These are phyloP conservation scores for Marasmius tenuissimus DNA, from an alignment of 1,284 basidiomycete species.

Conservation along the genomic window DNA sequence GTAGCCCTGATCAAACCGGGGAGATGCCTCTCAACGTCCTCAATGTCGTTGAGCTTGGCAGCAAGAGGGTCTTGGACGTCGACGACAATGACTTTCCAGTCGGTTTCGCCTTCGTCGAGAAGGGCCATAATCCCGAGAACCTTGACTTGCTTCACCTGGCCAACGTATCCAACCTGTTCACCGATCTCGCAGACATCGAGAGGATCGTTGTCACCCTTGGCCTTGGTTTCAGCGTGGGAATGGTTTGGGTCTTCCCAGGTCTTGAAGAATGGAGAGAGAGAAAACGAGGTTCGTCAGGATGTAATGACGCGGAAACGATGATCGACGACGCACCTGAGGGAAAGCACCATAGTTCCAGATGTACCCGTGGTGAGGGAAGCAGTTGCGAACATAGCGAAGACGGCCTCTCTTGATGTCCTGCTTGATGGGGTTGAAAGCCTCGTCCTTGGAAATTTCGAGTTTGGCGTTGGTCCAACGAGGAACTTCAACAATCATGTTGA, in stretches of 20 bases:
- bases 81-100: slow-evolving; percentile 99
- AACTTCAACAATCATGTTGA: slow-evolving; percentile 99
- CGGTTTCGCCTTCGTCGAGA: slow-evolving; percentile 96
- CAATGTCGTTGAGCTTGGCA: slow-evolving; percentile 96
- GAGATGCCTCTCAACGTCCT: slow-evolving; percentile 98
- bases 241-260: slow-evolving; percentile 97
- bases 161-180: slow-evolving; percentile 96
- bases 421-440: slow-evolving; percentile 98
- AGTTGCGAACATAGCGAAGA: slow-evolving; percentile 97
- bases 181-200: slow-evolving; percentile 99
- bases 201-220: slow-evolving; percentile 98
- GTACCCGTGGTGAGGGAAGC: slow-evolving; percentile 99
- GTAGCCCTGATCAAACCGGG: slow-evolving; percentile 96
- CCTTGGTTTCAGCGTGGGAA: slow-evolving; percentile 96
- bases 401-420: slow-evolving; percentile 98
- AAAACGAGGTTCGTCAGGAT: slow-evolving; percentile 1
- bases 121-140: slow-evolving; percentile 99
- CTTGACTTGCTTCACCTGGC: slow-evolving; percentile 99
- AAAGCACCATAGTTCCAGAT: slow-evolving; percentile 99
- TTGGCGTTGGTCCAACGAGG: slow-evolving; percentile 99
- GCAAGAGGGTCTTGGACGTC: slow-evolving; percentile 97
- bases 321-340: slow-evolving; percentile 71
- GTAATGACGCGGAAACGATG: background rate
- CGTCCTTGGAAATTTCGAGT: slow-evolving; percentile 98
- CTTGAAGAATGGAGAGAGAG: slow-evolving; percentile 41